Base-by-base conservation (phyloP, 768 basidiomycete genomes). In the Pholiota conissans region DNA sequence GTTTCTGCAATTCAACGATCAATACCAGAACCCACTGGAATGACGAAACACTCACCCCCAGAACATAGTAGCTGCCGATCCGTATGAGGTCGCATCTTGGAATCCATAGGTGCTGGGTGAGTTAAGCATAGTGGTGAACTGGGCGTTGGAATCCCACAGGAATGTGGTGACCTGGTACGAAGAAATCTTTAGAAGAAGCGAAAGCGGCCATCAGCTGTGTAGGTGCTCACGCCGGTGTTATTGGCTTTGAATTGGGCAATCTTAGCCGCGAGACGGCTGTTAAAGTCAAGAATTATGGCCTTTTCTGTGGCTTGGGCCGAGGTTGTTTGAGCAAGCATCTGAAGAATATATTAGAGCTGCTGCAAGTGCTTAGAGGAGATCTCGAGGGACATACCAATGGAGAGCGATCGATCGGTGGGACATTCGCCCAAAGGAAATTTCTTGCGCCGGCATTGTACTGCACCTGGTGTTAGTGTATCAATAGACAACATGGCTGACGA, bases 361-460 rank as follows among this genome's bases (percentile, higher is more conserved):
- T n/a, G n/a, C n/a, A n/a, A n/a, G n/a, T n/a, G n/a, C n/a, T n/a
- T n/a, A n/a, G n/a, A n/a, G n/a, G n/a, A 0, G 27, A n/a, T 4
- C 14, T 46, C 9, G 32, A 22, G 11, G 22, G 14, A 52, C 67
- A 18, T 63, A 80, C 80, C 60, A 76, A 55, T 2, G 78, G 79
- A 5, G 75, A 74, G 24, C 76, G 71, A 49, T 81, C 73, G n/a
- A 78, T 69, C 18, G 75, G 71, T 3, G 73, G 73, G n/a, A 77
- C 76, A 22, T 68, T 76, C 60, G 70, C 72, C 59, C 83, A 82
- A 57, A 81, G 74, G 74, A 80, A 86, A 69, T 69, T 83, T 34
- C 86, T 74, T 7, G 79, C 87, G 16, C 87, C 87, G 26, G 68
- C 77, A 37, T 74, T 60, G 55, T 71, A 71, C 81, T 82, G 49